Conservation (phyloP, 805 yeast genomes). For the Saccharomycopsis fodiens region DNA sequence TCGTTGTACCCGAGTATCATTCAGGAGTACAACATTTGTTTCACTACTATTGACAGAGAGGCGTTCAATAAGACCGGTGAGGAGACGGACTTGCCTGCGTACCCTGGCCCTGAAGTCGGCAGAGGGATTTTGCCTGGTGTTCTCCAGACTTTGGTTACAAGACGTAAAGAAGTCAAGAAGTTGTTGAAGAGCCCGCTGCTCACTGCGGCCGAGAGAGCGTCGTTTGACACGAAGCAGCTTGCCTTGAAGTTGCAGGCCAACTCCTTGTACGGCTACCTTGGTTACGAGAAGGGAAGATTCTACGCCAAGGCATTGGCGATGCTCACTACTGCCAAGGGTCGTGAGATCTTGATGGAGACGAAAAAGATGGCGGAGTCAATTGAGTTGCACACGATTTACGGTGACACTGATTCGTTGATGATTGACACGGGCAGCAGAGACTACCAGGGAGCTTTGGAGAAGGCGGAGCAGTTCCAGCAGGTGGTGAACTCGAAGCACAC, state of each 20-base stretch:
- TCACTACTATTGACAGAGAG: constrained; percentile 83
- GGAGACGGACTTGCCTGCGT: constrained; percentile 54
- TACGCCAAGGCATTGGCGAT: constrained; percentile 94
- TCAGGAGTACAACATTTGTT: constrained; percentile 95
- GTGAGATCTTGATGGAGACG: constrained; percentile 91
- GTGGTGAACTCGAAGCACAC: constrained; percentile 85
- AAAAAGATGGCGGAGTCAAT: constrained; percentile 84
- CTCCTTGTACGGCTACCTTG: constrained; percentile 99
- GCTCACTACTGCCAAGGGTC: constrained; percentile 90
- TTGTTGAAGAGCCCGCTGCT: constrained; percentile 69
- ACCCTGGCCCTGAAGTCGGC: constrained; percentile 49
- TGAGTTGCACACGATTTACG: constrained; percentile 82
- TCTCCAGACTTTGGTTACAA: constrained; percentile 72
- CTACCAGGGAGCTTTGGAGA: constrained; percentile 64
- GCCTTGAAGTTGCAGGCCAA: constrained; percentile 95
- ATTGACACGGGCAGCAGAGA: constrained; percentile 77
- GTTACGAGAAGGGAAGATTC: constrained; percentile 84
- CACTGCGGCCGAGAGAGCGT: constrained; percentile 58
- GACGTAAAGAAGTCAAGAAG: constrained; percentile 90
- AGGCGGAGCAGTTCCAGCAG: constrained; percentile 79
- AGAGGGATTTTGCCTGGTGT: constrained; percentile 86
- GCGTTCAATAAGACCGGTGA: constrained; percentile 32
- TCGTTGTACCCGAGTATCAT: constrained; percentile 95
- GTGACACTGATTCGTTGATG: constrained; percentile 99
- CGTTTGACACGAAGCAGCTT: constrained; percentile 91